Conservation (phyloP, 306 rosid genomes). For the Sesbania bispinosa region DNA sequence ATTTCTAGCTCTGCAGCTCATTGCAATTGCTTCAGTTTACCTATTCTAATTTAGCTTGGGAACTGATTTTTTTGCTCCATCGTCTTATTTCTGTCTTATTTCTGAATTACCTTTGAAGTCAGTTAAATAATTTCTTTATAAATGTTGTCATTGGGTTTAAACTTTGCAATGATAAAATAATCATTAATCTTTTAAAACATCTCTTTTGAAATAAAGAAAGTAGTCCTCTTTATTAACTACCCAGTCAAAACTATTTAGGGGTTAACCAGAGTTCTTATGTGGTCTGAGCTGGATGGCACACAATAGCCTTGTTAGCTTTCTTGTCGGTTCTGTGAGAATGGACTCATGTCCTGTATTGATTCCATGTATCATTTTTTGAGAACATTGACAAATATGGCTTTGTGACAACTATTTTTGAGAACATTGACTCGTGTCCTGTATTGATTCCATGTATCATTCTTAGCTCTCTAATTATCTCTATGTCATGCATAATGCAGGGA, state of each 20-base stretch:
- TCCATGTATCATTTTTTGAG: not conserved
- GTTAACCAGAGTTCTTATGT: not conserved
- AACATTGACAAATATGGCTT: not conserved
- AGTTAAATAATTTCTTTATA: not conserved
- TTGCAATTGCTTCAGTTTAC: conserved; percentile 12
- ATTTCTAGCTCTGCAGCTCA: conserved; percentile 21
- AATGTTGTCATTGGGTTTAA: conserved; percentile 10
- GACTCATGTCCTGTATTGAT: not conserved
- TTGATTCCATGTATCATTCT: not conserved
- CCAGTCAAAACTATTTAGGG: not conserved
- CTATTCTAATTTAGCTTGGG: conserved; percentile 13
- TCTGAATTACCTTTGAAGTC: not conserved
- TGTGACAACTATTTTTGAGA: not conserved
- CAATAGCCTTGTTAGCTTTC: conserved; percentile 10
- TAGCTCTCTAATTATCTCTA: not conserved
- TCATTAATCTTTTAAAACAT: not conserved
- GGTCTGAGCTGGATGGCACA: conserved; percentile 14
- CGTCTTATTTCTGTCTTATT: no score
- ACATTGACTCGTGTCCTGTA: not conserved
- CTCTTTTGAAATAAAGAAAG: not conserved
- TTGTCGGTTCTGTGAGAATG: conserved; percentile 6
- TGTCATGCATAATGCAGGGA: not conserved
- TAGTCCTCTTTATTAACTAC: not conserved
- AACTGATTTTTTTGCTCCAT: not conserved
- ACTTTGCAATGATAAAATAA: conserved; percentile 1